Evolutionary conservation across 140 eudicot species (phyloP).

Genomic region (Erigeron philadelphicus): DNA sequence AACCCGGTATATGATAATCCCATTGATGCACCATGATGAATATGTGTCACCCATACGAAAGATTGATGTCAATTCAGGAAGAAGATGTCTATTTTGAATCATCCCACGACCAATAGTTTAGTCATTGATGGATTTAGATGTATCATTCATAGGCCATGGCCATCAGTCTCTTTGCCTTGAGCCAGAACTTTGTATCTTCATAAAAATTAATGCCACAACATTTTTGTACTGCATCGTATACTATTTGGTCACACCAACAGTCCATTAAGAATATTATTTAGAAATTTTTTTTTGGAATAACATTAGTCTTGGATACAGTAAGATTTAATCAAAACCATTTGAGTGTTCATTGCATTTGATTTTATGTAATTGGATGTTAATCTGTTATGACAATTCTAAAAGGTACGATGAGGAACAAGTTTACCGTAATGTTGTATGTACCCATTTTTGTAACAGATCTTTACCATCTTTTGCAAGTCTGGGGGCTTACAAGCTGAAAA

Average conservation of each 20-base stretch:
- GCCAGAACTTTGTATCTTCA: constrained; percentile 7
- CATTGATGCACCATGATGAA: constrained; percentile 15
- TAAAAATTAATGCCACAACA: neutral
- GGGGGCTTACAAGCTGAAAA: neutral
- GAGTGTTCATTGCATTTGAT: neutral
- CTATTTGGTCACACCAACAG: neutral
- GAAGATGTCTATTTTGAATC: constrained; percentile 17
- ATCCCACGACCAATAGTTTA: constrained; percentile 11
- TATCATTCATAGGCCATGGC: constrained; percentile 16
- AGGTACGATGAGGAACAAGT: neutral
- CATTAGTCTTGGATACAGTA: neutral
- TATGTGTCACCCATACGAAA: constrained; percentile 4
- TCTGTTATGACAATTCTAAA: neutral
- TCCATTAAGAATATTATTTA: neutral
- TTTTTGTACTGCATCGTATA: neutral
- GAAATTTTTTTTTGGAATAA: neutral
- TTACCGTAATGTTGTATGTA: neutral
- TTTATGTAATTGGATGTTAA: too few species aligned
- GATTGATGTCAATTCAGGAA: constrained; percentile 6
- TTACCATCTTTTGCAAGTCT: neutral
- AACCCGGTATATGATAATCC: constrained; percentile 16
- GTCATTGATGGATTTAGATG: constrained; percentile 25
- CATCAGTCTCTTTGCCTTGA: constrained; percentile 7
- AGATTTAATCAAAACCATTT: neutral
- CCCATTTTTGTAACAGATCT: neutral